Conservation (phyloP, 352 stramenopile genomes). For the Globisporangium abappressorium region DNA sequence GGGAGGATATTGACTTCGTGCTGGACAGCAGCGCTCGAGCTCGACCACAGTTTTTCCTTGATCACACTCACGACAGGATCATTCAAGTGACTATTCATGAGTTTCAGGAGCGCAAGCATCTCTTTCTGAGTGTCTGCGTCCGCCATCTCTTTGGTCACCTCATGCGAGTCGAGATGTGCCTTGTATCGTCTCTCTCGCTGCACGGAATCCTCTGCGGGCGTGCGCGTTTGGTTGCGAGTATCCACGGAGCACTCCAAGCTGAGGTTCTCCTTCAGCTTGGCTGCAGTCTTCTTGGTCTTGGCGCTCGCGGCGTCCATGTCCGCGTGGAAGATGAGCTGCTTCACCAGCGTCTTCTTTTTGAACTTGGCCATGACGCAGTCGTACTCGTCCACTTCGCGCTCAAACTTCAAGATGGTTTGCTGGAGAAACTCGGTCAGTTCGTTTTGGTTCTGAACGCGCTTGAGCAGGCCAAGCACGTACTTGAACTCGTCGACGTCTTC, state of each 20-base stretch:
- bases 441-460: not conserved
- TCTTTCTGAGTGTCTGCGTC: conserved; percentile 14
- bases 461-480: not conserved
- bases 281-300: not conserved
- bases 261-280: not conserved
- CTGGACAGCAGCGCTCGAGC: not conserved
- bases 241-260: not conserved
- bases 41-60: not conserved
- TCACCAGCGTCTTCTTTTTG: not conserved
- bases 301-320: not conserved
- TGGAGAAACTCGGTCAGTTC: not conserved
- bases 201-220: too few species aligned
- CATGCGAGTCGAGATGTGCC: conserved; percentile 2
- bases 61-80: not conserved
- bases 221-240: not conserved
- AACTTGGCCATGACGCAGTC: not conserved
- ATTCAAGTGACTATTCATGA: not conserved
- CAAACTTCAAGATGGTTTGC: not conserved
- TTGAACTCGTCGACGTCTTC: not conserved
- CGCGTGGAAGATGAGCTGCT: not conserved
- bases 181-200: conserved; percentile 2
- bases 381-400: not conserved
- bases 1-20: not conserved
- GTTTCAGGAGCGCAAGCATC: conserved; percentile 14
- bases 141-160: conserved; percentile 5